A percentile compares a stretch with the other conserved stretches of the same genome.
Conservation (phyloP, 2,329 filamentous ascomycete genomes). For the Alternaria longipes region DNA sequence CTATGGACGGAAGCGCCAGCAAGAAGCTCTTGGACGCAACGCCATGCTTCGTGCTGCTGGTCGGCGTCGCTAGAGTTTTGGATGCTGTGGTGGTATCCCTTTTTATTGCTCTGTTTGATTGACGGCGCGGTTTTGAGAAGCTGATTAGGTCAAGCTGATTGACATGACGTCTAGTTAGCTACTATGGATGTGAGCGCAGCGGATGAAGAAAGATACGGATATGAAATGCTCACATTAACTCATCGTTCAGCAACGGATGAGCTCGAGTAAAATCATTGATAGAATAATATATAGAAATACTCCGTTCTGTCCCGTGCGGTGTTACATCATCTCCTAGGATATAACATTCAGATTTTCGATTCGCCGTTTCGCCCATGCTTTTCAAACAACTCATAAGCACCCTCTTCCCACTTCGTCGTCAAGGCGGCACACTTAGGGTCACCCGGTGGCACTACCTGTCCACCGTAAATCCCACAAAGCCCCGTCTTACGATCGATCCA, state of each 20-base stretch:
- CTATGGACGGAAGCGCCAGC: slow-evolving; percentile 25
- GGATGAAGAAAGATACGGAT: neutral
- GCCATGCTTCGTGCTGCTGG: slow-evolving; percentile 12
- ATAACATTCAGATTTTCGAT: neutral
- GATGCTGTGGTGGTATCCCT: neutral
- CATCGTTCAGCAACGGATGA: slow-evolving; percentile 1
- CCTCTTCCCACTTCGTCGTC: slow-evolving; percentile 31
- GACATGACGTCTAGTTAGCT: neutral
- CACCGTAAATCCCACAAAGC: slow-evolving; percentile 42
- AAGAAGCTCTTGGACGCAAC: slow-evolving; percentile 30
- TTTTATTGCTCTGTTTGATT: slow-evolving; percentile 1
- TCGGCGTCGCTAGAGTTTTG: slow-evolving; percentile 15
- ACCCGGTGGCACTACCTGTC: slow-evolving; percentile 43
- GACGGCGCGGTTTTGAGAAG: neutral
- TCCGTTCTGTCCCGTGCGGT: neutral
- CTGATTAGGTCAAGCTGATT: neutral
- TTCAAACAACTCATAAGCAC: slow-evolving; percentile 3
- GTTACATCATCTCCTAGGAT: neutral
- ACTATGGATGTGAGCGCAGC: neutral
- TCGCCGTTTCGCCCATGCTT: neutral
- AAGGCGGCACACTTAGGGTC: slow-evolving; percentile 31
- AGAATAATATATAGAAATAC: neutral
- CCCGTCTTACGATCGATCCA: slow-evolving; percentile 46
- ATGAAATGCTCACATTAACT: neutral
- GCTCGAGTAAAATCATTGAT: neutral